These are phyloP conservation scores for Auricularia auricula-judae DNA, from an alignment of 768 basidiomycete genomes.

Conservation along the genomic window DNA sequence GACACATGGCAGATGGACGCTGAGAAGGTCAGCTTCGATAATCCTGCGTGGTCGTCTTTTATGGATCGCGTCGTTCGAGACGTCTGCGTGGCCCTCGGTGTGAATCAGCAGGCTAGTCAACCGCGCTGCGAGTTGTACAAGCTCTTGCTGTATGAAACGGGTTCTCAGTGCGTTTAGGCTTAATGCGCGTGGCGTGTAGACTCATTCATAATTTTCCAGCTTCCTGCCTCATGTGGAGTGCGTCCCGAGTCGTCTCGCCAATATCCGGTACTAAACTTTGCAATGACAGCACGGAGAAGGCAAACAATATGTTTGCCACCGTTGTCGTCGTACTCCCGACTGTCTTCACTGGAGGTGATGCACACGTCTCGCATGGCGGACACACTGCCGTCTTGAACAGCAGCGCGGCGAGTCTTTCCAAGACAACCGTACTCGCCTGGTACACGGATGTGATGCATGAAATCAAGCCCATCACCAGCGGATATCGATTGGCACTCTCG, in stretches of 20 bases:
- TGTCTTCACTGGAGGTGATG: constrained; percentile 6
- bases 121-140: constrained; percentile 8
- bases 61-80: not conserved
- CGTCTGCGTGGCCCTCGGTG: constrained; percentile 3
- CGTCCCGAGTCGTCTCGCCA: not conserved
- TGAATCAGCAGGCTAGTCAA: not conserved
- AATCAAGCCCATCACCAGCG: constrained; percentile 8
- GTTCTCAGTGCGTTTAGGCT: constrained; percentile 4
- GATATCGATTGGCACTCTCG: constrained; percentile 11
- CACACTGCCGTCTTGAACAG: not conserved
- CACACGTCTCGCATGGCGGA: constrained; percentile 4
- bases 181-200: not conserved
- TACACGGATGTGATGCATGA: constrained; percentile 10
- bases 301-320: constrained; percentile 8
- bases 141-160: constrained; percentile 6
- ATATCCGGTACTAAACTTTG: not conserved
- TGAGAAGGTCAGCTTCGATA: constrained; percentile 4
- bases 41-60: constrained; percentile 4
- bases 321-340: constrained; percentile 10
- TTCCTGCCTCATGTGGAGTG: constrained; percentile 8
- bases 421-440: constrained; percentile 8
- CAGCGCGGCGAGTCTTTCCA: constrained; percentile 1
- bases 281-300: constrained; percentile 8
- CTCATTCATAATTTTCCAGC: not conserved
- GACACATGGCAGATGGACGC: constrained; percentile 45